Evolutionary conservation across 192 early-diverging fungal genomes (phyloP).

Genomic region (Podila verticillata): DNA sequence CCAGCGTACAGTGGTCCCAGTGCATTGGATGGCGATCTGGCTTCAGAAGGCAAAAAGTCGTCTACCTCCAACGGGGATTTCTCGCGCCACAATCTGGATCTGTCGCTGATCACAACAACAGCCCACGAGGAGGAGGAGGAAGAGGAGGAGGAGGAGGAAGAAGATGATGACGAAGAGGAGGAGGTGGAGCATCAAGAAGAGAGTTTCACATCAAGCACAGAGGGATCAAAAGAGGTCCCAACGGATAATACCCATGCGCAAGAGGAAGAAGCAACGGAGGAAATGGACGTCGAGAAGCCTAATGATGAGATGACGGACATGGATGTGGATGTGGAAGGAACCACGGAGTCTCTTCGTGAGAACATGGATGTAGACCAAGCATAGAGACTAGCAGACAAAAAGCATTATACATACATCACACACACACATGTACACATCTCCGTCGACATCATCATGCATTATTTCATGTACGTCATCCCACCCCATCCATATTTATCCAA

Average conservation of each 20-base stretch:
- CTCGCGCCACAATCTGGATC: slow-evolving; percentile 9
- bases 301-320: not conserved
- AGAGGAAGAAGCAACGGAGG: not conserved
- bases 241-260: not conserved
- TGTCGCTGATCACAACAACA: slow-evolving; percentile 16
- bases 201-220: not conserved
- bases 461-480: no score
- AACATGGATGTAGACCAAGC: not conserved
- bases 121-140: not conserved
- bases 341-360: not conserved
- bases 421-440: no score
- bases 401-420: not conserved
- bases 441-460: no score
- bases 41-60: not conserved
- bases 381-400: not conserved
- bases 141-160: not conserved
- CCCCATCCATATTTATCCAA: no score
- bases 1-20: slow-evolving; percentile 38
- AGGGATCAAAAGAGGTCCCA: not conserved
- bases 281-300: not conserved
- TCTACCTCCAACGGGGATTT: slow-evolving; percentile 29
- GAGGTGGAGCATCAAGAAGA: not conserved
- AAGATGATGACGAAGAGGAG: not conserved
- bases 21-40: slow-evolving; percentile 21
- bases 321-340: not conserved